Evolutionary conservation across 1,284 basidiomycete species (phyloP).

Genomic region (Ceratobasidium sp.): DNA sequence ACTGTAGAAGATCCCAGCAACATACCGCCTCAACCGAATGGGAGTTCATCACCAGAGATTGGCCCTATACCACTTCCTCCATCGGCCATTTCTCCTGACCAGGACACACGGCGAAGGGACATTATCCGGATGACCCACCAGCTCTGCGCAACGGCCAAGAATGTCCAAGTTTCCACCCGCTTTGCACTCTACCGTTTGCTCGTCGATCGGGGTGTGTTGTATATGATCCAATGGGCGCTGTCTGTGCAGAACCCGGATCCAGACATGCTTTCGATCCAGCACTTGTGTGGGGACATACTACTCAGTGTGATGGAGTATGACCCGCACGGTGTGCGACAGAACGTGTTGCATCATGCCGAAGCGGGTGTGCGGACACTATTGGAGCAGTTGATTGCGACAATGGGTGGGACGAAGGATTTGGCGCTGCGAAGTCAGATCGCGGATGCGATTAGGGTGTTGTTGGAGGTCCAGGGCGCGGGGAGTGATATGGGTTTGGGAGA

Average conservation of each 20-base stretch:
- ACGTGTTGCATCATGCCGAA: conserved; percentile 32
- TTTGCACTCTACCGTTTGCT: conserved; percentile 90
- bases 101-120: conserved; percentile 58
- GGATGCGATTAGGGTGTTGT: conserved; percentile 86
- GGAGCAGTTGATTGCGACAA: conserved; percentile 78
- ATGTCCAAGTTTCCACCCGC: conserved; percentile 89
- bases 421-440: conserved; percentile 92
- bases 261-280: conserved; percentile 69
- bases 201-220: conserved; percentile 89
- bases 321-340: conserved; percentile 81
- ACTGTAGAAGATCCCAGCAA: conserved; percentile 32
- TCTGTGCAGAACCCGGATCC: conserved; percentile 49
- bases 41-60: conserved; percentile 28
- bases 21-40: conserved; percentile 35
- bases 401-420: conserved; percentile 83
- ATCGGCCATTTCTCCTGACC: conserved; percentile 35
- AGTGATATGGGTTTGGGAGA: conserved; percentile 59
- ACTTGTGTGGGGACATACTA: conserved; percentile 89
- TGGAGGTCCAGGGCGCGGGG: conserved; percentile 73
- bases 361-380: conserved; percentile 68
- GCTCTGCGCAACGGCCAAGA: conserved; percentile 95
- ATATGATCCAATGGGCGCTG: conserved; percentile 93
- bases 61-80: conserved; percentile 20
- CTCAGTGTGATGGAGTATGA: conserved; percentile 93
- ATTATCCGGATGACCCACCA: conserved; percentile 92